These are phyloP conservation scores for Pseudogymnoascus sp. DNA, from an alignment of 2,329 filamentous ascomycete genomes.

Conservation along the genomic window DNA sequence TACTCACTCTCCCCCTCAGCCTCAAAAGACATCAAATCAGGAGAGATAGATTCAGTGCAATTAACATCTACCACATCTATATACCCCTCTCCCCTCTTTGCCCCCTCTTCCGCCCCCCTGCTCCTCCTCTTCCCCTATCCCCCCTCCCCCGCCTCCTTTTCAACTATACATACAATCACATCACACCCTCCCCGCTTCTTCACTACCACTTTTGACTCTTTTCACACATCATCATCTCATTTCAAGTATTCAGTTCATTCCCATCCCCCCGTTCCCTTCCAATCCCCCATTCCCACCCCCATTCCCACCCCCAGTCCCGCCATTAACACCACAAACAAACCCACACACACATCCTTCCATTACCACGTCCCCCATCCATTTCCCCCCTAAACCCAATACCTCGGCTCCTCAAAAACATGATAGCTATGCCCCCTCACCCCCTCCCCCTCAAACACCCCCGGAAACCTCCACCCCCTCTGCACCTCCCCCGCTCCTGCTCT, in stretches of 20 bases:
- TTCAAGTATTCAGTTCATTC: background rate
- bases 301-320: background rate
- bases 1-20: too few relatives aligned
- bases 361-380: background rate
- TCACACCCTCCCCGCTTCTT: background rate
- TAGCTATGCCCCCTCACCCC: conserved; percentile 86
- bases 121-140: background rate
- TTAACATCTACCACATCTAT: background rate
- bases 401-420: conserved; percentile 89
- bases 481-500: conserved; percentile 64
- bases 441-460: conserved; percentile 70
- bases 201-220: background rate
- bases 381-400: conserved; percentile 47
- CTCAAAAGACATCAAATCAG: too few relatives aligned
- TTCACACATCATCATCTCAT: background rate
- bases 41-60: background rate
- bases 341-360: background rate
- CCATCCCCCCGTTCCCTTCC: background rate
- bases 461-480: conserved; percentile 72
- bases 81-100: background rate
- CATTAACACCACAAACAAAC: background rate
- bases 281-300: background rate
- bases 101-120: background rate
- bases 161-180: background rate
- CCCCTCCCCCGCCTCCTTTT: background rate